A percentile compares a stretch with the other conserved stretches of the same genome.
Conservation (phyloP, 345 rosid species). For the Eutrema yunnanense region DNA sequence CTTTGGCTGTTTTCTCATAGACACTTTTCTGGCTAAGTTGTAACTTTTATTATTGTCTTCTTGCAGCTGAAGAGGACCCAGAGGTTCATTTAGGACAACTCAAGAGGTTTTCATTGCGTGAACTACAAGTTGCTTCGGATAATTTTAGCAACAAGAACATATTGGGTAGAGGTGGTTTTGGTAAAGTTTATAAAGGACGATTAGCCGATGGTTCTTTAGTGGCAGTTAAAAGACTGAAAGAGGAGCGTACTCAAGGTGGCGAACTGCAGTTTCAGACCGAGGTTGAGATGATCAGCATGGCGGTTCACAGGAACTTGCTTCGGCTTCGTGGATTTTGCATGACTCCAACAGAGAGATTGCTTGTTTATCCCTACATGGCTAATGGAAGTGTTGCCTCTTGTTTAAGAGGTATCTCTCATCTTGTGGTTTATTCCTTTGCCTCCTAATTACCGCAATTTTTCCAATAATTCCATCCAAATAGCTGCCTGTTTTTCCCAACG, state of each 20-base stretch:
- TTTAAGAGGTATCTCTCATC: conserved; percentile 61
- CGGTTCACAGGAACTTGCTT: conserved; percentile 90
- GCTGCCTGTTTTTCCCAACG: neutral
- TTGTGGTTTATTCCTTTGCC: neutral
- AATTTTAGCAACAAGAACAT: conserved; percentile 88
- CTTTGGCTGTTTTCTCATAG: neutral
- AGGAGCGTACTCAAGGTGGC: conserved; percentile 72
- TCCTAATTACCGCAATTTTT: neutral
- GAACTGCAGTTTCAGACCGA: conserved; percentile 90
- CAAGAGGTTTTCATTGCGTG: conserved; percentile 80
- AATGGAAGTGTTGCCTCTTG: conserved; percentile 97
- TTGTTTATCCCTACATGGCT: conserved; percentile 93
- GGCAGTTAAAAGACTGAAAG: conserved; percentile 94
- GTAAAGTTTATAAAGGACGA: conserved; percentile 85
- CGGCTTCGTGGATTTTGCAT: conserved; percentile 84
- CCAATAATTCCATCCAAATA: neutral
- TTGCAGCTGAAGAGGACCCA: conserved; percentile 95
- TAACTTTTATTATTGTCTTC: neutral
- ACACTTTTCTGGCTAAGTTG: neutral
- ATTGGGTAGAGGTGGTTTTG: conserved; percentile 94
- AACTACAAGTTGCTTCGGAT: conserved; percentile 74
- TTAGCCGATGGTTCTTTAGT: conserved; percentile 74
- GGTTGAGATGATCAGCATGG: conserved; percentile 97
- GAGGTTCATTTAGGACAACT: conserved; percentile 89
- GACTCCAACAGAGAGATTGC: conserved; percentile 78